Evolutionary conservation across 257 asterid genomes (phyloP).

Genomic region (Gentiana straminea): DNA sequence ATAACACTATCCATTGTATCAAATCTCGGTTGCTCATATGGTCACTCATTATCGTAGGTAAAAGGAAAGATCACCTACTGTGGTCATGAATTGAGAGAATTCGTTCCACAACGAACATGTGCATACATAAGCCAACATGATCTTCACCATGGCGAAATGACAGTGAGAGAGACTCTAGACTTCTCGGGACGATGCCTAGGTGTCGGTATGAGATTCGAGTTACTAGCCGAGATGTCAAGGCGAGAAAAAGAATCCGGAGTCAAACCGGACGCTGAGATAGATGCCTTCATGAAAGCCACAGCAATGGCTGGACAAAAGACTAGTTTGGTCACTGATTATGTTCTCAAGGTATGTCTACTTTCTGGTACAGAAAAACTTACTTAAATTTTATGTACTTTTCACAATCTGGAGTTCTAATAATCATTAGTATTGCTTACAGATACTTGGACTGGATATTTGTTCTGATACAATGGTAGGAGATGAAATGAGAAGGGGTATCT

Average conservation of each 20-base stretch:
- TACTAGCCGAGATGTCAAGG: slow-evolving; percentile 43
- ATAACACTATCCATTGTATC: no score
- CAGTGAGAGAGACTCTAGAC: slow-evolving; percentile 41
- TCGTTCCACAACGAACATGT: slow-evolving; percentile 47
- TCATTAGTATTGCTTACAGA: slow-evolving; percentile 15
- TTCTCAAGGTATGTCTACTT: slow-evolving; percentile 37
- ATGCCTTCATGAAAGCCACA: slow-evolving; percentile 54
- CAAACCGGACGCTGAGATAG: slow-evolving; percentile 50
- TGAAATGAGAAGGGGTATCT: slow-evolving; percentile 65
- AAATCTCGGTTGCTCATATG: background rate
- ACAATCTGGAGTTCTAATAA: slow-evolving; percentile 1
- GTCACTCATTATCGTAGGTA: slow-evolving; percentile 13
- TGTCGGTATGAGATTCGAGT: slow-evolving; percentile 43
- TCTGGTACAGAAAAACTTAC: slow-evolving; percentile 1
- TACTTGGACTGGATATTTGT: slow-evolving; percentile 58
- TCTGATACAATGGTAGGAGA: slow-evolving; percentile 66
- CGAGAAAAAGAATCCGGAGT: slow-evolving; percentile 43
- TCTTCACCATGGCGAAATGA: slow-evolving; percentile 65
- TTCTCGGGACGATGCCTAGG: slow-evolving; percentile 50
- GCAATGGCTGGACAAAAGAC: slow-evolving; percentile 51
- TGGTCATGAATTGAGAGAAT: slow-evolving; percentile 45
- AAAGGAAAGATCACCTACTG: slow-evolving; percentile 42
- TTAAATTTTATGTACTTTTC: no score
- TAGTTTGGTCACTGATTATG: slow-evolving; percentile 50
- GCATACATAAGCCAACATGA: slow-evolving; percentile 51